These are phyloP conservation scores for Pseudoscleropodium purum DNA, from an alignment of 225 moss, liverwort and hornwort genomes.

Conservation along the genomic window DNA sequence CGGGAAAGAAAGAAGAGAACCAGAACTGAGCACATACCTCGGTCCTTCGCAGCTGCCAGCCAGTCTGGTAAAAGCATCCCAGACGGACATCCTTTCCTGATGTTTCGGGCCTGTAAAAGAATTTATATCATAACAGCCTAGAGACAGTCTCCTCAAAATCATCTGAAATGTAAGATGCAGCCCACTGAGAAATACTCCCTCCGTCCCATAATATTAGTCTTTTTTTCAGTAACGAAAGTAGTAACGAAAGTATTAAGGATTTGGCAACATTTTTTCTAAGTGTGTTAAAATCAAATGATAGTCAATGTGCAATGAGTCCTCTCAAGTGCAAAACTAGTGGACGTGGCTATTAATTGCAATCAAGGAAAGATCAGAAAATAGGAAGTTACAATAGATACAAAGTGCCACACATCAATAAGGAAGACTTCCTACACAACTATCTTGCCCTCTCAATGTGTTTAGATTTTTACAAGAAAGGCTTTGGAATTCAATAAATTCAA, in stretches of 20 bases:
- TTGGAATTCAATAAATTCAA: background rate
- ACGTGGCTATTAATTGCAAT: background rate
- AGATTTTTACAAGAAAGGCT: background rate
- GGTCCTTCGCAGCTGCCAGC: slow-evolving; percentile 77
- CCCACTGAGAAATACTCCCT: background rate
- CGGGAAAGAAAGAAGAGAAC: background rate
- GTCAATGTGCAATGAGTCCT: background rate
- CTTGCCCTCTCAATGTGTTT: background rate
- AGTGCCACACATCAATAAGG: background rate
- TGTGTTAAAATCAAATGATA: background rate
- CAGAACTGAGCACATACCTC: slow-evolving; percentile 30
- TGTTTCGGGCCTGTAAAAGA: slow-evolving; percentile 61
- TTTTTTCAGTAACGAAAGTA: too few species aligned
- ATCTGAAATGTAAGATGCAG: background rate
- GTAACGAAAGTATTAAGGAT: background rate
- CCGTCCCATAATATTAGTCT: background rate
- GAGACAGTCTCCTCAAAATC: background rate
- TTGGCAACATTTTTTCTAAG: too few species aligned
- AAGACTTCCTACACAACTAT: background rate
- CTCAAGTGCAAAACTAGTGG: background rate
- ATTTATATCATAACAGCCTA: background rate
- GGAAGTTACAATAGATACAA: background rate
- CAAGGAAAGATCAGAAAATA: background rate
- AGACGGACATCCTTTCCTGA: slow-evolving; percentile 74
- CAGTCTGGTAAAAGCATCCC: slow-evolving; percentile 86